Conservation (phyloP, 2,329 filamentous ascomycete genomes). For the Myriosclerotinia curreyana region DNA sequence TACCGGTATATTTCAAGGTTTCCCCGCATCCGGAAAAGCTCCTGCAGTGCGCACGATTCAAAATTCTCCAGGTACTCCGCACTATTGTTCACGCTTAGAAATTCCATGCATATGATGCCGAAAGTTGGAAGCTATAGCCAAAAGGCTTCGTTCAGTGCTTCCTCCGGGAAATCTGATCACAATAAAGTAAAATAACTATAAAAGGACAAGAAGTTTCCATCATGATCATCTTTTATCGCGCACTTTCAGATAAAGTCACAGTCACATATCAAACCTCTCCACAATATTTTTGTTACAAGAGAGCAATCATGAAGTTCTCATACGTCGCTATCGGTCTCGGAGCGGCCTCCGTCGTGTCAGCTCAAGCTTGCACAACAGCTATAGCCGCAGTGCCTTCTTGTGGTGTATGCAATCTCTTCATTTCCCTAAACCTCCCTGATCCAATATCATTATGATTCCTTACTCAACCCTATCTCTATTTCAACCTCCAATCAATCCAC, state of each 20-base stretch:
- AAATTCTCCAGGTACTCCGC: not conserved
- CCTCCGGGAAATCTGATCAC: not conserved
- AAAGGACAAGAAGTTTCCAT: not conserved
- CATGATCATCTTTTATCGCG: not conserved
- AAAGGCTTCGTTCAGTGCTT: not conserved
- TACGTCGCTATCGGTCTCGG: constrained; percentile 11
- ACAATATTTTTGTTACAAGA: not conserved
- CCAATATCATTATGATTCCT: not conserved
- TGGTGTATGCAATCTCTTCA: constrained; percentile 9
- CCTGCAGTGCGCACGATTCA: constrained; percentile 1
- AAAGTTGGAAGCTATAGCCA: not conserved
- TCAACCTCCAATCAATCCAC: too few species aligned
- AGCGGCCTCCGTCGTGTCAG: constrained; percentile 6
- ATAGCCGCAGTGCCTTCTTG: constrained; percentile 5
- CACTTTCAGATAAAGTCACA: not conserved
- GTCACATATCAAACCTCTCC: not conserved
- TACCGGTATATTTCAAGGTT: not conserved
- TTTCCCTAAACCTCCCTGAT: not conserved
- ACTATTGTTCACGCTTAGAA: not conserved
- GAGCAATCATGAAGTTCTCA: constrained; percentile 15
- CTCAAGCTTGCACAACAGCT: constrained; percentile 15
- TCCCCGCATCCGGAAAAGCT: constrained; percentile 9
- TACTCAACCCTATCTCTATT: not conserved
- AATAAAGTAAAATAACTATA: not conserved
- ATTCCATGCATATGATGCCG: not conserved